Evolutionary conservation across 2,329 filamentous ascomycete genomes (phyloP).

Genomic region (Beauveria sp.): DNA sequence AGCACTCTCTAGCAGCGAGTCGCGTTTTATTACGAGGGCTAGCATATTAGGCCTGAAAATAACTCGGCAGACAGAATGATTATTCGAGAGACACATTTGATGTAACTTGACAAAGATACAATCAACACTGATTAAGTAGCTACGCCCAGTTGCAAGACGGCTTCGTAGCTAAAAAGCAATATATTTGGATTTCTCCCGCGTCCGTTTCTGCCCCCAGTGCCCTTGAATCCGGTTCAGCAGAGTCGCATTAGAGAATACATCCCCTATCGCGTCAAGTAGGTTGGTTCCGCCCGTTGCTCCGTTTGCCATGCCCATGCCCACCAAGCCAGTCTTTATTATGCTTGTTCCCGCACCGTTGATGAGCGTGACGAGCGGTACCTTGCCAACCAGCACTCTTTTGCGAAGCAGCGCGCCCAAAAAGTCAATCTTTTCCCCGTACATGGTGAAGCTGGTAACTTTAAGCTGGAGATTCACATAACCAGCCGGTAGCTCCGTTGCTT

Average conservation of each 20-base stretch:
- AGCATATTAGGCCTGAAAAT: too few species aligned
- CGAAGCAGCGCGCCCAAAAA: background rate
- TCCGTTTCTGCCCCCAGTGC: background rate
- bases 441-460: background rate
- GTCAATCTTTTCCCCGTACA: constrained; percentile 3
- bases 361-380: background rate
- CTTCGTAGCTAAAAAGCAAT: background rate
- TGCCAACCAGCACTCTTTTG: background rate
- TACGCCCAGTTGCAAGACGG: too few species aligned
- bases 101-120: too few species aligned
- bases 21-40: too few species aligned
- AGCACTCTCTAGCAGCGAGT: too few species aligned
- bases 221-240: background rate
- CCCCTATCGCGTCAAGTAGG: background rate
- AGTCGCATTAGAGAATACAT: constrained; percentile 2
- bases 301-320: background rate
- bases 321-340: background rate
- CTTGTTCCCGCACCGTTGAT: constrained; percentile 1
- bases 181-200: background rate
- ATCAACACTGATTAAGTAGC: too few species aligned
- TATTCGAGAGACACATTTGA: too few species aligned
- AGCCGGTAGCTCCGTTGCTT: background rate
- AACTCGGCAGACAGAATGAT: too few species aligned
- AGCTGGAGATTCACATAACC: background rate
- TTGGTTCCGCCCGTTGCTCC: background rate